Evolutionary conservation across 2,329 filamentous ascomycete species (phyloP).

Genomic region (Penicillium paneum): DNA sequence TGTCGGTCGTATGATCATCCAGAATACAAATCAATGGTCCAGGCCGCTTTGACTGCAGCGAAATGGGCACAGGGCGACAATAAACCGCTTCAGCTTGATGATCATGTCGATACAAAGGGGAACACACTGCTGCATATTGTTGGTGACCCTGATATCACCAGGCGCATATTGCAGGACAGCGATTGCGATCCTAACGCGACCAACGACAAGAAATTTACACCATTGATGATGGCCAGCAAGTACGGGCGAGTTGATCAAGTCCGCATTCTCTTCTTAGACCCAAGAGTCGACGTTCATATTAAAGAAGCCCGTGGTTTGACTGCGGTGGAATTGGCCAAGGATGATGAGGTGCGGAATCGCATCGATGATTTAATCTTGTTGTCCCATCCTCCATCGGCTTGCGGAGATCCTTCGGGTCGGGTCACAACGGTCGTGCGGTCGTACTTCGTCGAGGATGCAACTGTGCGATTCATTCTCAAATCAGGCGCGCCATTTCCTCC

Average conservation of each 20-base stretch:
- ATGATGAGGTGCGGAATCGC: conserved; percentile 92
- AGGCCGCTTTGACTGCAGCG: conserved; percentile 72
- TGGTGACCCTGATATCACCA: conserved; percentile 74
- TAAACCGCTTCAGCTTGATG: conserved; percentile 79
- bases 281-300: conserved; percentile 78
- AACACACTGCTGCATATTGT: conserved; percentile 96
- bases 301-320: conserved; percentile 85
- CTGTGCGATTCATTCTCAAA: conserved; percentile 87
- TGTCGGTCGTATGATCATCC: conserved; percentile 94
- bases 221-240: conserved; percentile 97
- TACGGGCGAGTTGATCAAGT: conserved; percentile 95
- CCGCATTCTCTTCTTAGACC: conserved; percentile 78
- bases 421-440: conserved; percentile 91
- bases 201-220: conserved; percentile 92
- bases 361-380: conserved; percentile 93
- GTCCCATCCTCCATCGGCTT: conserved; percentile 54
- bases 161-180: conserved; percentile 73
- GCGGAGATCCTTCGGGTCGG: conserved; percentile 67
- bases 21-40: conserved; percentile 83
- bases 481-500: conserved; percentile 70
- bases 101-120: conserved; percentile 87
- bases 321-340: conserved; percentile 93
- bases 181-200: conserved; percentile 95
- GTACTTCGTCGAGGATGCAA: conserved; percentile 96
- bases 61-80: conserved; percentile 71